Evolutionary conservation across 768 basidiomycete species (phyloP).

Genomic region (Tylopilus intermedius): DNA sequence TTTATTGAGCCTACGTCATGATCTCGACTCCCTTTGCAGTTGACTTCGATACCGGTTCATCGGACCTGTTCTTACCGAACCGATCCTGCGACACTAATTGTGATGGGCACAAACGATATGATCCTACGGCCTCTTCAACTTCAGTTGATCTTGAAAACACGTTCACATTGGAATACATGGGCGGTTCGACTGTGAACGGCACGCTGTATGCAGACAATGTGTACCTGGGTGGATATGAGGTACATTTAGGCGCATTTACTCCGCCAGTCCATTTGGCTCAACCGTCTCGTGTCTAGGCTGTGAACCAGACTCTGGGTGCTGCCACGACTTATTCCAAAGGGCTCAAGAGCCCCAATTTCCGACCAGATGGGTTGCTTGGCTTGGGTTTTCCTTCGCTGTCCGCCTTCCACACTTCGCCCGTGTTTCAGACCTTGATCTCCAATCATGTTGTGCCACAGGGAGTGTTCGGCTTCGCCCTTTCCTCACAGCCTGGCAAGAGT

Average conservation of each 20-base stretch:
- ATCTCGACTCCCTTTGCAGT: conserved; percentile 27
- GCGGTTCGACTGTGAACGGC: conserved; percentile 37
- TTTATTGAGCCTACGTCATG: neutral
- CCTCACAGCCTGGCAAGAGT: conserved; percentile 34
- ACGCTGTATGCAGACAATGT: conserved; percentile 42
- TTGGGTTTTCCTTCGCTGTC: conserved; percentile 40
- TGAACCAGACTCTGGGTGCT: conserved; percentile 40
- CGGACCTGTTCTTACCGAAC: conserved; percentile 43
- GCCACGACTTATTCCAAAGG: conserved; percentile 36
- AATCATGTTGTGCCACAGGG: conserved; percentile 31
- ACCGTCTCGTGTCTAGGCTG: conserved; percentile 23
- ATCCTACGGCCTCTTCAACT: conserved; percentile 29
- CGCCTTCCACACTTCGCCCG: conserved; percentile 30
- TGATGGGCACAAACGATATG: conserved; percentile 29
- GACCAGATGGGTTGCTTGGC: conserved; percentile 40
- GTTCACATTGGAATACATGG: conserved; percentile 35
- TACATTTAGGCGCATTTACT: conserved; percentile 18
- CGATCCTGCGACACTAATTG: conserved; percentile 29
- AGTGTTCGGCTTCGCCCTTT: conserved; percentile 48
- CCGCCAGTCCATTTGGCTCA: neutral
- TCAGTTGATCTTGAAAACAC: conserved; percentile 21
- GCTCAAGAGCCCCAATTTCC: conserved; percentile 24
- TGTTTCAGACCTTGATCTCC: conserved; percentile 43
- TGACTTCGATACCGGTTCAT: conserved; percentile 51
- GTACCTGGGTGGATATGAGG: conserved; percentile 34